A percentile compares a stretch with the other conserved stretches of the same genome.
These are phyloP conservation scores for Paecilomyces dactylethromorphus DNA, from an alignment of 2,329 filamentous ascomycete genomes.

Conservation along the genomic window DNA sequence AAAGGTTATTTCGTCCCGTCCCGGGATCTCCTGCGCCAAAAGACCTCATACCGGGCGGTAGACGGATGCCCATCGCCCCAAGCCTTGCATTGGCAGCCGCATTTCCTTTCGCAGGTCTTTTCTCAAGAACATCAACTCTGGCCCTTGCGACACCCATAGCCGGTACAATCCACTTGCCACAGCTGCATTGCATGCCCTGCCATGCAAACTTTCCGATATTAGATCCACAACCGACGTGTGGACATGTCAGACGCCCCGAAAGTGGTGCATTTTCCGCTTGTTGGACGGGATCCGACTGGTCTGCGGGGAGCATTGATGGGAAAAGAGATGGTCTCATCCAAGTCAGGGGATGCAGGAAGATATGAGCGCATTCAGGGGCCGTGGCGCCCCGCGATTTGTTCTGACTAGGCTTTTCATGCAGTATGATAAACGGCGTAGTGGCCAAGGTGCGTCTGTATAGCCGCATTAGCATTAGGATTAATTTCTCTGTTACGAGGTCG, in stretches of 20 bases:
- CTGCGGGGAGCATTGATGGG: slow-evolving; percentile 14
- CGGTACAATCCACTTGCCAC: slow-evolving; percentile 82
- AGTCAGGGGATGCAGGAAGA: slow-evolving; percentile 84
- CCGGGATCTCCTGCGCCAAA: slow-evolving; percentile 6
- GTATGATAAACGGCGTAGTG: slow-evolving; percentile 60
- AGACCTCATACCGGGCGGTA: slow-evolving; percentile 31
- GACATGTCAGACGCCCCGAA: slow-evolving; percentile 79
- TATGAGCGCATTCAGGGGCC: slow-evolving; percentile 62
- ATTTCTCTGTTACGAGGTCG: background rate
- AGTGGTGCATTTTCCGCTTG: slow-evolving; percentile 63
- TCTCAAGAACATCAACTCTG: slow-evolving; percentile 66
- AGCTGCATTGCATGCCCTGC: slow-evolving; percentile 91
- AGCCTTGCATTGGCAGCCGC: slow-evolving; percentile 13
- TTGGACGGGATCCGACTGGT: slow-evolving; percentile 3
- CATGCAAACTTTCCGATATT: slow-evolving; percentile 91
- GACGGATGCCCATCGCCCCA: slow-evolving; percentile 28
- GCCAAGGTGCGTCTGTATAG: slow-evolving; percentile 51
- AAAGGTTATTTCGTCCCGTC: slow-evolving; percentile 19
- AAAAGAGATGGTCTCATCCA: slow-evolving; percentile 87
- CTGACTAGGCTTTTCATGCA: slow-evolving; percentile 45
- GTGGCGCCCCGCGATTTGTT: slow-evolving; percentile 14
- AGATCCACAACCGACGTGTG: slow-evolving; percentile 67
- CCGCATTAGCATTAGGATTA: slow-evolving; percentile 2
- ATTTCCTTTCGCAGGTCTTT: slow-evolving; percentile 10
- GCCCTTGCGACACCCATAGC: slow-evolving; percentile 80